A percentile compares a stretch with the other conserved stretches of the same genome.
phyloP scores from a whole-genome alignment of 2,329 filamentous ascomycete species.

The Pseudogymnoascus pannorum region DNA sequence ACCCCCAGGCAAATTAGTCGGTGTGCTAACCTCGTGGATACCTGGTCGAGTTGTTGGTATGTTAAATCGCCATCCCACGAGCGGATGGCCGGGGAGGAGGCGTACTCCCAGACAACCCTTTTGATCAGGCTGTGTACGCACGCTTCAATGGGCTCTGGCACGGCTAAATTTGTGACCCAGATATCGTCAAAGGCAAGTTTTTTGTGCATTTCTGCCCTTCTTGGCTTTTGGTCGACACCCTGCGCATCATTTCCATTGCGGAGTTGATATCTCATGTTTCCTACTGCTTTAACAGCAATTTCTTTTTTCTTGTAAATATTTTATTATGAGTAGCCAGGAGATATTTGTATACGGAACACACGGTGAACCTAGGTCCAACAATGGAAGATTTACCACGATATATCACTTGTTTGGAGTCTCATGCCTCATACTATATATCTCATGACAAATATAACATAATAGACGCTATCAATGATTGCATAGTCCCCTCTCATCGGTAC shows the following conservation, averaged over 20 bases:
- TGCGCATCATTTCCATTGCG: background rate
- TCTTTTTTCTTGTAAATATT: background rate
- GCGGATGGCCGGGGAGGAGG: conserved; percentile 14
- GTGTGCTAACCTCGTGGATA: conserved; percentile 11
- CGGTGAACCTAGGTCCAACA: background rate
- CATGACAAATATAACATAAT: conserved; percentile 5
- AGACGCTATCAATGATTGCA: background rate
- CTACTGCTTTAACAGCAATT: background rate
- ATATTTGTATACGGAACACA: background rate
- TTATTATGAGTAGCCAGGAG: background rate
- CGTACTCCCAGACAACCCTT: background rate
- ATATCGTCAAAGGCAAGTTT: background rate
- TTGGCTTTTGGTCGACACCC: background rate
- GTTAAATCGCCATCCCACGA: conserved; percentile 19
- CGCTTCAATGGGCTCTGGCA: background rate
- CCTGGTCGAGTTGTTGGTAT: conserved; percentile 16
- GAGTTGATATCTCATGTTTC: background rate
- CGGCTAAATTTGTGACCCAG: conserved; percentile 12
- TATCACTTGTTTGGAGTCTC: conserved; percentile 4
- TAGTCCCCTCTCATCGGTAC: background rate
- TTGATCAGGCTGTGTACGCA: conserved; percentile 3
- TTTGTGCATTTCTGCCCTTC: background rate
- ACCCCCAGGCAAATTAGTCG: conserved; percentile 9
- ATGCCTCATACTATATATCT: background rate
- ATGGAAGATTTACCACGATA: background rate